Evolutionary conservation across 169 alveolate genomes (phyloP).

Genomic region (Theileria equi): DNA sequence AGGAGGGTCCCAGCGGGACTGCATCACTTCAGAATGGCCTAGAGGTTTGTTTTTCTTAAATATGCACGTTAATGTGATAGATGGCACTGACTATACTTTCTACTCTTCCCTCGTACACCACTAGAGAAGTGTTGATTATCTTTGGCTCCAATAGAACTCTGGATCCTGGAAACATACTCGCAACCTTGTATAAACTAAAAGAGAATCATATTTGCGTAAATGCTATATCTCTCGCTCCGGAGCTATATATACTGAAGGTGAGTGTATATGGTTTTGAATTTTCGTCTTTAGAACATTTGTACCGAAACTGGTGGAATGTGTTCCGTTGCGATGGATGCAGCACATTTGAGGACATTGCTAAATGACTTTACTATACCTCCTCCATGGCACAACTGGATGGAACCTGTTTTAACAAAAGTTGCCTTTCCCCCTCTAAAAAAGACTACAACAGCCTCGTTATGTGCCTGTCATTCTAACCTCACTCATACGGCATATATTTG

Average conservation of each 20-base stretch:
- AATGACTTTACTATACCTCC: slow-evolving; percentile 47
- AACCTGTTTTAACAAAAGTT: slow-evolving; percentile 70
- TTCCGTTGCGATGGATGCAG: slow-evolving; percentile 39
- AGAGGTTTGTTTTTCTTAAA: slow-evolving; percentile 40
- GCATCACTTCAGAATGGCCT: slow-evolving; percentile 75
- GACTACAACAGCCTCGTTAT: slow-evolving; percentile 70
- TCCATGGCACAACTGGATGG: slow-evolving; percentile 71
- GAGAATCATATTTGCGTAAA: slow-evolving; percentile 35
- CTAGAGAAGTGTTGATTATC: slow-evolving; percentile 68
- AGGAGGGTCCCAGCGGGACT: slow-evolving; percentile 71
- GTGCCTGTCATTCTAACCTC: slow-evolving; percentile 67
- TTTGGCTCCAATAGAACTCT: slow-evolving; percentile 76
- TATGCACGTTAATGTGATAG: not conserved
- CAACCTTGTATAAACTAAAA: slow-evolving; percentile 48
- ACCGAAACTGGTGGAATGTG: slow-evolving; percentile 53
- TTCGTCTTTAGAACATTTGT: slow-evolving; percentile 45
- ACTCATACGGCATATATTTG: slow-evolving; percentile 69
- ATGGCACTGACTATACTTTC: slow-evolving; percentile 62
- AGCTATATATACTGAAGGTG: slow-evolving; percentile 58
- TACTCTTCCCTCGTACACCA: slow-evolving; percentile 70
- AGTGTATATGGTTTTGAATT: not conserved
- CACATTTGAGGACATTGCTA: slow-evolving; percentile 31
- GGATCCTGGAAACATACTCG: slow-evolving; percentile 64
- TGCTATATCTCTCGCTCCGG: slow-evolving; percentile 59
- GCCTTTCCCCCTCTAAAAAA: slow-evolving; percentile 72